Percentiles rank a stretch among this genome's conserved stretches.
These are phyloP conservation scores for Veloboletus limbatus DNA, from an alignment of 1,284 basidiomycete species.

Conservation along the genomic window DNA sequence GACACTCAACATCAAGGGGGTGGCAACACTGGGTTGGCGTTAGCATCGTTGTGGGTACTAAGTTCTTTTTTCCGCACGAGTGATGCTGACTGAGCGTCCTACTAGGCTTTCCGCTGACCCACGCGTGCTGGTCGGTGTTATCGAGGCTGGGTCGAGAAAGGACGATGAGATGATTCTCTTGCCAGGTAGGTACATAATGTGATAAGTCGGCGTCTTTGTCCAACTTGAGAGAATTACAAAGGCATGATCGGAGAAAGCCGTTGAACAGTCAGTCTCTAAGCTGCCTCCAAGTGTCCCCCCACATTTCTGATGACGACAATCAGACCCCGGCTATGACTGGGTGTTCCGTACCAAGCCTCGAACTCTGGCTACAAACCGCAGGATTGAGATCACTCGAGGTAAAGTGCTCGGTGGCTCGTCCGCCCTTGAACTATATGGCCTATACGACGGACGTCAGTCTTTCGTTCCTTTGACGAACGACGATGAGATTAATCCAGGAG, in stretches of 20 bases:
- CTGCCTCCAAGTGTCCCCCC: no score
- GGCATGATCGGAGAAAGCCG: conserved; percentile 18
- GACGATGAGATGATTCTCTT: conserved; percentile 17
- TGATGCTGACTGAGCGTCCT: no score
- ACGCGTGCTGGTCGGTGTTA: conserved; percentile 12
- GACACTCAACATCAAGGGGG: conserved; percentile 9
- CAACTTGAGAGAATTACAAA: neutral
- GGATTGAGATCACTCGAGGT: conserved; percentile 7
- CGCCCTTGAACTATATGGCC: conserved; percentile 16
- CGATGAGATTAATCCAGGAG: conserved; percentile 5
- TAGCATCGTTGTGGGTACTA: conserved; percentile 16
- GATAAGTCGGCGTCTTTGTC: neutral
- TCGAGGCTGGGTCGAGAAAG: conserved; percentile 18
- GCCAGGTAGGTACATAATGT: conserved; percentile 2
- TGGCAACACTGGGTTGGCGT: conserved; percentile 14
- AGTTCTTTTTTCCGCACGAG: no score
- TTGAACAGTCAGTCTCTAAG: conserved; percentile 8
- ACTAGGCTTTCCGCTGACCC: conserved; percentile 12
- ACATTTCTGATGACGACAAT: neutral
- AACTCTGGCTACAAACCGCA: conserved; percentile 3
- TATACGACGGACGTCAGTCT: conserved; percentile 7
- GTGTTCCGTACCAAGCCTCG: conserved; percentile 16
- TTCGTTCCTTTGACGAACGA: neutral
- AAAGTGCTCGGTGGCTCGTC: conserved; percentile 15
- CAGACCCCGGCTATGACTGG: conserved; percentile 22